Conservation (phyloP, 441 rosid species). For the Gossypium gossypioides region DNA sequence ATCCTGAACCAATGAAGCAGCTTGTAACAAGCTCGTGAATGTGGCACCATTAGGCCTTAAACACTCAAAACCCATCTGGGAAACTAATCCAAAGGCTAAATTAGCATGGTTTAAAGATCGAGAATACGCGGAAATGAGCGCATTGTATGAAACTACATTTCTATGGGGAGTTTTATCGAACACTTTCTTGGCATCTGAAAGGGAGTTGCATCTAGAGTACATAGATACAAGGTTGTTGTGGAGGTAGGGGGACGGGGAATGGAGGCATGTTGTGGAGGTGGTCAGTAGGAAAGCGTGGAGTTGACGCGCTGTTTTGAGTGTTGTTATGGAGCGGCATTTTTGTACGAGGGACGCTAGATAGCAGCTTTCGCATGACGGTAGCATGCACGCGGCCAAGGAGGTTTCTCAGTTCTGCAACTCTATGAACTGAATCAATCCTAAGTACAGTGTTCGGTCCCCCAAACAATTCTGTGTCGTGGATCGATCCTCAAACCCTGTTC, state of each 20-base stretch:
- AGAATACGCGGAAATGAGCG: conserved; percentile 58
- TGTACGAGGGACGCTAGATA: conserved; percentile 31
- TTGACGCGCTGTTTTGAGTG: conserved; percentile 48
- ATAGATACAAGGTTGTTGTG: conserved; percentile 57
- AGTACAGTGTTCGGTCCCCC: background rate
- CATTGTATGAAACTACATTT: conserved; percentile 55
- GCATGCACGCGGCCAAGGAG: conserved; percentile 19
- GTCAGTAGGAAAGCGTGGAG: conserved; percentile 61
- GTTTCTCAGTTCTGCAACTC: background rate
- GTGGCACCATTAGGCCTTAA: conserved; percentile 56
- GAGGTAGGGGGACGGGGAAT: conserved; percentile 34
- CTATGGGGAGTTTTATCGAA: conserved; percentile 68
- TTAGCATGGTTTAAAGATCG: conserved; percentile 27
- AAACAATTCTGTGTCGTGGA: background rate
- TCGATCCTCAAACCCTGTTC: background rate
- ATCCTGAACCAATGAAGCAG: conserved; percentile 41
- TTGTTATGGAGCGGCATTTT: conserved; percentile 42
- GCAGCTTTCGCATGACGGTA: conserved; percentile 22
- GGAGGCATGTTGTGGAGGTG: conserved; percentile 13
- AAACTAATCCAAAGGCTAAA: conserved; percentile 27
- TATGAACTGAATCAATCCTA: background rate
- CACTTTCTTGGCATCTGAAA: conserved; percentile 41
- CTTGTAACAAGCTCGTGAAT: conserved; percentile 62
- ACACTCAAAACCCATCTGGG: conserved; percentile 34
- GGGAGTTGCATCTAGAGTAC: conserved; percentile 50